phyloP scores from a whole-genome alignment of 495 filamentous ascomycete species.

The Chaetomium cochliodes region DNA sequence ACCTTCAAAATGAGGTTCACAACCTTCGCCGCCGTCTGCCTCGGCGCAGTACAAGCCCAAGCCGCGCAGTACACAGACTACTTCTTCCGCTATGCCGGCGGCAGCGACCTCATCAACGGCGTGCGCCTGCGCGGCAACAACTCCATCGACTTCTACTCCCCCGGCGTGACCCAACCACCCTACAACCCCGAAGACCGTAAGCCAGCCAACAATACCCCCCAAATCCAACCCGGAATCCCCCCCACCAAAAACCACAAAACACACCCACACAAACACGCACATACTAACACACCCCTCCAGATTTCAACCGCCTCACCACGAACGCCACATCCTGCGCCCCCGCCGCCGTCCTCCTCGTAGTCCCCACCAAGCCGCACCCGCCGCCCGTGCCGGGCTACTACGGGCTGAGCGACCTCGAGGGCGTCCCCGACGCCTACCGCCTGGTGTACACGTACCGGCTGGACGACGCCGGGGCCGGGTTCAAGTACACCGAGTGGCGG shows the following conservation, averaged over 20 bases:
- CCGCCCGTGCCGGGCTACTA: conserved; percentile 32
- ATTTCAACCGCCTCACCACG: conserved; percentile 23
- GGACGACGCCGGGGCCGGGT: conserved; percentile 10
- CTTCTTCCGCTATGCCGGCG: conserved; percentile 26
- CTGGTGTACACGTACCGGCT: conserved; percentile 23
- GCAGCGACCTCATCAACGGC: conserved; percentile 17
- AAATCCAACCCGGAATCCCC: no score
- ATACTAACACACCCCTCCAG: neutral
- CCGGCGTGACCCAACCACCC: conserved; percentile 22
- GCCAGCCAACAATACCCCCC: neutral
- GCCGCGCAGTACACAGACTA: conserved; percentile 16
- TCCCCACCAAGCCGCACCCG: conserved; percentile 32
- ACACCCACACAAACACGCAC: neutral
- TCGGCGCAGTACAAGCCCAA: neutral
- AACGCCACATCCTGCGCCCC: neutral
- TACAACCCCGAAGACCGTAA: conserved; percentile 26
- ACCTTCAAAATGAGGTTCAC: conserved; percentile 20
- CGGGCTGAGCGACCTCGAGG: conserved; percentile 23
- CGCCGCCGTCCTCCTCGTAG: conserved; percentile 12
- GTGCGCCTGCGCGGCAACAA: conserved; percentile 28
- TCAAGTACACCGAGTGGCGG: conserved; percentile 18
- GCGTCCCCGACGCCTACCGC: conserved; percentile 24
- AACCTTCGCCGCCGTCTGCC: conserved; percentile 12
- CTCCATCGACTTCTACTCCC: conserved; percentile 17
- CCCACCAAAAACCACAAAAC: no score